These are phyloP conservation scores for Pythium coloratum DNA, from an alignment of 352 stramenopile species.

Conservation along the genomic window DNA sequence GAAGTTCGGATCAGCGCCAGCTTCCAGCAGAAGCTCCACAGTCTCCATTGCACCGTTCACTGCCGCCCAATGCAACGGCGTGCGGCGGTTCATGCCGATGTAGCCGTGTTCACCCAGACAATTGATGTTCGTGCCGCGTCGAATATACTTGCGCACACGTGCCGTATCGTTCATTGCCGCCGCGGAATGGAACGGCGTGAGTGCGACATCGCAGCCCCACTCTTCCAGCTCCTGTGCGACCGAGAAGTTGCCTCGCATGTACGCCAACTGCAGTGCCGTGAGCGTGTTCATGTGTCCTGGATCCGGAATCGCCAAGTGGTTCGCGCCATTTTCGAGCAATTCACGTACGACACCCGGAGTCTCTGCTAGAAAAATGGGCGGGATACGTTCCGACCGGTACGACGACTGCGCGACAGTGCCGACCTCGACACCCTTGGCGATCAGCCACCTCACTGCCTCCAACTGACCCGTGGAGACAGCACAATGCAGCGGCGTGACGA, in stretches of 20 bases:
- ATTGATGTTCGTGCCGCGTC: constrained; percentile 54
- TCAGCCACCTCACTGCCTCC: constrained; percentile 70
- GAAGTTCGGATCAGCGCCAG: constrained; percentile 71
- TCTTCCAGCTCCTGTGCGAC: constrained; percentile 78
- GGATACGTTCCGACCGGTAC: constrained; percentile 68
- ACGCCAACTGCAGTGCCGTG: constrained; percentile 74
- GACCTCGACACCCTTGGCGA: constrained; percentile 56
- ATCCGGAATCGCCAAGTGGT: constrained; percentile 66
- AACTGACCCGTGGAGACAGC: constrained; percentile 69
- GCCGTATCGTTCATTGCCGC: constrained; percentile 58
- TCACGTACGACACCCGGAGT: constrained; percentile 61
- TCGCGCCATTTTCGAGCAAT: constrained; percentile 61
- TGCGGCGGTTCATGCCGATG: constrained; percentile 72
- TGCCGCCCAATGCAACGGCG: constrained; percentile 76
- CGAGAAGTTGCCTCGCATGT: constrained; percentile 74
- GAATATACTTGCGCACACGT: constrained; percentile 63
- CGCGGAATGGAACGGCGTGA: constrained; percentile 77
- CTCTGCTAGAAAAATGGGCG: constrained; percentile 77
- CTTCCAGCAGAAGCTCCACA: constrained; percentile 69
- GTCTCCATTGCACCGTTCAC: constrained; percentile 59
- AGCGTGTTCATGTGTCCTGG: constrained; percentile 84
- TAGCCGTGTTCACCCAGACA: constrained; percentile 84
- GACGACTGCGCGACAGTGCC: constrained; percentile 55
- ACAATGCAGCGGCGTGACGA: constrained; percentile 81
- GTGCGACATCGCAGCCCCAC: constrained; percentile 74